These are phyloP conservation scores for Diaporthe citriasiana DNA, from an alignment of 2,329 filamentous ascomycete species.

Conservation along the genomic window DNA sequence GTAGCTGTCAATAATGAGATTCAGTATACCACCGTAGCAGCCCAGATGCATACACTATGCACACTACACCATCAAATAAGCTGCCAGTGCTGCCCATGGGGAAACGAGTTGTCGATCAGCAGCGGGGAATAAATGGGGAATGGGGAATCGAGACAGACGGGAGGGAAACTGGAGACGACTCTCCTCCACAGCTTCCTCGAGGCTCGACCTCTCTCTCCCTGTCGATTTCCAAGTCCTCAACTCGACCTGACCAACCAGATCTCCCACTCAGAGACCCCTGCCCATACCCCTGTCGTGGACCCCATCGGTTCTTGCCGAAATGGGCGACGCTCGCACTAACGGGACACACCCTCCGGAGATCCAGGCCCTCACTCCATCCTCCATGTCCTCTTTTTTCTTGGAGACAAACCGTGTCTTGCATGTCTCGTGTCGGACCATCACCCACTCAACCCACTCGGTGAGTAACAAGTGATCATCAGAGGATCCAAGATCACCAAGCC, in stretches of 20 bases:
- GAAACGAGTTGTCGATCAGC: constrained; percentile 1
- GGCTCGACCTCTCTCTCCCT: no score
- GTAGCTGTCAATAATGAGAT: background rate
- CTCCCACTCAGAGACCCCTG: background rate
- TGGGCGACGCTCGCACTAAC: constrained; percentile 29
- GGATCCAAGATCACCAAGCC: constrained; percentile 4
- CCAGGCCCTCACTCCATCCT: constrained; percentile 16
- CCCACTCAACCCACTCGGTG: background rate
- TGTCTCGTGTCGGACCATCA: background rate
- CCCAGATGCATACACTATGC: background rate
- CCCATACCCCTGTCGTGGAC: background rate
- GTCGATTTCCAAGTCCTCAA: background rate
- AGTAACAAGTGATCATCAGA: background rate
- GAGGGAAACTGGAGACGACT: background rate
- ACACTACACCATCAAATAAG: background rate
- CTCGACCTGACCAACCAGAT: background rate
- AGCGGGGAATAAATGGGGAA: background rate
- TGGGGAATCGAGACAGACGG: background rate
- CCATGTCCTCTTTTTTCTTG: background rate
- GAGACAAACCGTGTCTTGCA: background rate
- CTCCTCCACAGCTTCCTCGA: background rate
- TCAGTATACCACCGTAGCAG: background rate
- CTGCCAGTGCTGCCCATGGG: constrained; percentile 31
- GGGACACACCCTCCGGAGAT: constrained; percentile 32
- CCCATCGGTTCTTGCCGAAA: constrained; percentile 30